These are phyloP conservation scores for Aspergillus vadensis DNA, from an alignment of 2,329 filamentous ascomycete species.

Conservation along the genomic window DNA sequence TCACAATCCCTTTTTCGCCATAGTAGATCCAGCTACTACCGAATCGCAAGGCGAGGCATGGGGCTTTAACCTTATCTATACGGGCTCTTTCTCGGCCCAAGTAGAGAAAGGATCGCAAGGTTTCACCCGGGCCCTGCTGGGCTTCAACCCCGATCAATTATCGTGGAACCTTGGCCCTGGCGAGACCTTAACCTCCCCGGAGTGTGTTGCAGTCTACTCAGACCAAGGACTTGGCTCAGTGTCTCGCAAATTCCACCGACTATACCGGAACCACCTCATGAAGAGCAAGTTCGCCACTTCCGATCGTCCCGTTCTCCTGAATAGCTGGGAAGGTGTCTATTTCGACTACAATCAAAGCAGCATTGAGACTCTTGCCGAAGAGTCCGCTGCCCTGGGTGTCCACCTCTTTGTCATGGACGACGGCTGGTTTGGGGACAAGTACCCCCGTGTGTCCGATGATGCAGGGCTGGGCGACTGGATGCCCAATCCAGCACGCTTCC, in stretches of 20 bases:
- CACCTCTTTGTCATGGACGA: slow-evolving; percentile 67
- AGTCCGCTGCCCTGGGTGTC: slow-evolving; percentile 61
- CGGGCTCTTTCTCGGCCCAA: slow-evolving; percentile 63
- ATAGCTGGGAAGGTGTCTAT: slow-evolving; percentile 66
- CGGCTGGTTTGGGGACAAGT: slow-evolving; percentile 67
- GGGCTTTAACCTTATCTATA: slow-evolving; percentile 67
- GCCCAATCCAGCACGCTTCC: slow-evolving; percentile 61
- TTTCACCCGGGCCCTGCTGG: slow-evolving; percentile 61
- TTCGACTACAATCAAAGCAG: slow-evolving; percentile 61
- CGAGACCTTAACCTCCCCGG: slow-evolving; percentile 61
- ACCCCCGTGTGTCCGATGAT: slow-evolving; percentile 60
- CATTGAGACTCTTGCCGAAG: slow-evolving; percentile 57
- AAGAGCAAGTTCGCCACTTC: slow-evolving; percentile 57
- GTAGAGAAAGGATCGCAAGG: slow-evolving; percentile 65
- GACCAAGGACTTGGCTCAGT: slow-evolving; percentile 61
- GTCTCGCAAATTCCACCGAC: slow-evolving; percentile 62
- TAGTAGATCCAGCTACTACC: slow-evolving; percentile 60
- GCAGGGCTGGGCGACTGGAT: slow-evolving; percentile 66
- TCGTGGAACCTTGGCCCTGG: slow-evolving; percentile 60
- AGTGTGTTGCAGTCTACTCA: slow-evolving; percentile 65
- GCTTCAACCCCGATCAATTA: slow-evolving; percentile 62
- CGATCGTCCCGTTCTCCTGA: slow-evolving; percentile 59
- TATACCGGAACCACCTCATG: slow-evolving; percentile 64
- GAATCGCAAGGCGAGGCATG: slow-evolving; percentile 64
- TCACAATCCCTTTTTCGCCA: slow-evolving; percentile 65